Percentiles rank a stretch among this genome's conserved stretches.
Evolutionary conservation across 345 rosid genomes (phyloP).

Genomic region (Eutrema heterophyllum): DNA sequence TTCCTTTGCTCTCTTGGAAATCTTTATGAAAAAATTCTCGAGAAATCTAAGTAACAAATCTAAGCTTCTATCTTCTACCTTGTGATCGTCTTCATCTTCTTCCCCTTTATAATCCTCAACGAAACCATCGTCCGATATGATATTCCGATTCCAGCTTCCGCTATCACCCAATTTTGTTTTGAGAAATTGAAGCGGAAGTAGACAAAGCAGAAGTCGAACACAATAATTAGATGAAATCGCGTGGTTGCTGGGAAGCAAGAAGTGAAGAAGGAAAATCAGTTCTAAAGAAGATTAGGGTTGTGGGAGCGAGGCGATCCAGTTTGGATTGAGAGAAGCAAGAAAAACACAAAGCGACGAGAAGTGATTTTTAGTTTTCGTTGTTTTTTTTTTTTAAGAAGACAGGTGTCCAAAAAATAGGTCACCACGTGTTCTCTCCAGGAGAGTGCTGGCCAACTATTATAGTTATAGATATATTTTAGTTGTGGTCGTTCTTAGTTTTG

Average conservation of each 20-base stretch:
- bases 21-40: constrained; percentile 61
- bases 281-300: constrained; percentile 16
- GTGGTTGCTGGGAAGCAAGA: constrained; percentile 29
- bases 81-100: constrained; percentile 52
- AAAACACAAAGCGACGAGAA: no score
- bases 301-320: constrained; percentile 18
- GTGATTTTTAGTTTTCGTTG: no score
- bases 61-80: constrained; percentile 80
- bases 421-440: no score
- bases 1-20: constrained; percentile 70
- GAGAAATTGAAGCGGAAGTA: neutral
- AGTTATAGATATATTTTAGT: no score
- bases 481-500: no score
- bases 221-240: constrained; percentile 23
- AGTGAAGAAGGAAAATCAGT: neutral
- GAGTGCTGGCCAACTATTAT: no score
- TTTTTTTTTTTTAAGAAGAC: no score
- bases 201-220: neutral
- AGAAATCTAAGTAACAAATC: constrained; percentile 70
- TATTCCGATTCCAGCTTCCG: constrained; percentile 73
- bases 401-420: no score
- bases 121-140: constrained; percentile 36
- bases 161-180: constrained; percentile 38
- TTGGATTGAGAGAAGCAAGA: neutral
- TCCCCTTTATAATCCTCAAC: constrained; percentile 34